Evolutionary conservation across 805 yeast species (phyloP), one percentile per base, ranked within the genome.

Genomic region (Saccharomycopsis olivae): DNA sequence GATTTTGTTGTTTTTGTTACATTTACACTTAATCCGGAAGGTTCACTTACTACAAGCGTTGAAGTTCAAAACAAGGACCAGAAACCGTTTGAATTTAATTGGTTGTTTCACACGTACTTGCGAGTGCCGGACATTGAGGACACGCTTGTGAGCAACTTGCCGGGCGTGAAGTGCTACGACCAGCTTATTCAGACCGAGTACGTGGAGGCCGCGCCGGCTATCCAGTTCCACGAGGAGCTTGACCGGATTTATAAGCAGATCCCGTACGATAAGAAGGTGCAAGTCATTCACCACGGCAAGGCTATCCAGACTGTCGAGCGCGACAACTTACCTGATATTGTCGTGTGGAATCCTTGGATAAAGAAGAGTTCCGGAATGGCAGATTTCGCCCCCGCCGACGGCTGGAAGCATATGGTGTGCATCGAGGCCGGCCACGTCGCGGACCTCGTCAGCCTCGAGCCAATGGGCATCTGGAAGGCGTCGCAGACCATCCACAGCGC

Each of bases 331-430:
- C 69, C 66, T 25, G 82, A 75, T 48, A 62, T 71, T 27, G 97
- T 92, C 36, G 96, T 92, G 40, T 92, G 98, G 98, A 92, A 92
- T 60, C 98, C 98, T 28, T 92, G 97, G 98, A 66, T 73, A 49
- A 70, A 80, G 41, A 84, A 82, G 58, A 73, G 92, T n/a, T 66
- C 62, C 18, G 78, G 80, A 2, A 84, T 92, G 89, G 78, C 66
- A 31, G 98, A 92, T 61, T 92, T 89, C 53, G 71, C 68, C 51
- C 98, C 97, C 37, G 85, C 83, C 56, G 59, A 61, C 39, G 97
- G 96, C 4, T 92, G 68, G 65, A 69, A 75, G 49, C 66, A 78
- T 34, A 89, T 92, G 97, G 74, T 92, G 43, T 92, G 98, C 62
- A 72, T 92, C 42, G 98, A 92, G 60, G 94, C 96, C 2, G 98